A percentile compares a stretch with the other conserved stretches of the same genome.
Conservation (phyloP, 2,329 filamentous ascomycete species). For the Exophiala sp. region DNA sequence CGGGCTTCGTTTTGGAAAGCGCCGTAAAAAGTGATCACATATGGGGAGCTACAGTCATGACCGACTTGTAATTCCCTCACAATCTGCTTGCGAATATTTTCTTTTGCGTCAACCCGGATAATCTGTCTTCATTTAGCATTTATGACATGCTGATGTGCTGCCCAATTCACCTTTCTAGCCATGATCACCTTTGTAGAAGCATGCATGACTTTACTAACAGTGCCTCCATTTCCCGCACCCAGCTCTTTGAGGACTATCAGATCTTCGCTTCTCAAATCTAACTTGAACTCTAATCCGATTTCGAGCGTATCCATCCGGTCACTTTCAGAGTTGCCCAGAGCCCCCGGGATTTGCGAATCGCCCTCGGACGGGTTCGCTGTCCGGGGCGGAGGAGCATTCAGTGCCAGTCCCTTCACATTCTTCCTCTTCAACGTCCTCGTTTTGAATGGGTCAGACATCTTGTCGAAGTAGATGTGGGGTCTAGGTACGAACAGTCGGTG, state of each 20-base stretch:
- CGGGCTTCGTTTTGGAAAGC: constrained; percentile 94
- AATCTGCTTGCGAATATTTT: constrained; percentile 93
- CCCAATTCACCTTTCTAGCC: constrained; percentile 78
- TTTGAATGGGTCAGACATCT: constrained; percentile 58
- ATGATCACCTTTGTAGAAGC: constrained; percentile 91
- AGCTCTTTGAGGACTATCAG: constrained; percentile 89
- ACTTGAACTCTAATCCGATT: constrained; percentile 94
- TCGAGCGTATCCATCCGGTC: constrained; percentile 69
- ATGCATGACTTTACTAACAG: constrained; percentile 96
- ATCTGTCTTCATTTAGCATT: constrained; percentile 52
- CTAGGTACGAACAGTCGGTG: neutral
- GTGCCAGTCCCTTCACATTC: constrained; percentile 92
- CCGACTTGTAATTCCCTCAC: constrained; percentile 96
- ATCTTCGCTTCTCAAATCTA: constrained; percentile 87
- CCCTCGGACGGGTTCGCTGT: constrained; percentile 64
- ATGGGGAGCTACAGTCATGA: constrained; percentile 93
- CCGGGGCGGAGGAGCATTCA: constrained; percentile 66
- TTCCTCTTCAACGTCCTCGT: constrained; percentile 90
- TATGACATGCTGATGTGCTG: neutral
- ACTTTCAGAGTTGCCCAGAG: constrained; percentile 53
- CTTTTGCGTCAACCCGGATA: constrained; percentile 96
- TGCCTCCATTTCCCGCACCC: constrained; percentile 92
- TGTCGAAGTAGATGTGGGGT: constrained; percentile 3
- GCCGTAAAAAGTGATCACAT: constrained; percentile 96
- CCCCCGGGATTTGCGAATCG: constrained; percentile 57